Percentiles rank a stretch among this genome's conserved stretches.
These are phyloP conservation scores for Botryotinia convoluta DNA, from an alignment of 2,329 filamentous ascomycete species.

Conservation along the genomic window DNA sequence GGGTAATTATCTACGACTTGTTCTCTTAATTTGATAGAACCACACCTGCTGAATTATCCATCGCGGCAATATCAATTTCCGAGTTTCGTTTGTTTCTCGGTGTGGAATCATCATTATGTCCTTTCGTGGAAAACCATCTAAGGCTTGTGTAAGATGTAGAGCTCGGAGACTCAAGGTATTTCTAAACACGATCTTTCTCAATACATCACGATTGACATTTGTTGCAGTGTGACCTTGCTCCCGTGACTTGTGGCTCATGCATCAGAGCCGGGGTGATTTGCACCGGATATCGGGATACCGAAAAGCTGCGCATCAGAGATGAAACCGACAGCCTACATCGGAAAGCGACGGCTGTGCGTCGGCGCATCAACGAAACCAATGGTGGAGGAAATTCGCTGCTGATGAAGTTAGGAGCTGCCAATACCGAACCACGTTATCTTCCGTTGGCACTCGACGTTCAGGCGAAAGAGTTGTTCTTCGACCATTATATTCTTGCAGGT, in stretches of 20 bases:
- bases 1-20: neutral
- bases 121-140: constrained; percentile 24
- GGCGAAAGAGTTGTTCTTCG: constrained; percentile 21
- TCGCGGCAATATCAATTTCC: neutral
- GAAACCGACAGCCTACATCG: constrained; percentile 13
- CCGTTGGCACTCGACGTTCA: constrained; percentile 19
- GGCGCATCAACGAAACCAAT: neutral
- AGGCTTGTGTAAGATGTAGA: constrained; percentile 28
- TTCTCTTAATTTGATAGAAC: neutral
- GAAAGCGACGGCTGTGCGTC: neutral
- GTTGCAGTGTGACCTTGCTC: constrained; percentile 28
- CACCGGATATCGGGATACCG: constrained; percentile 22
- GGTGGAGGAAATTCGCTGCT: neutral
- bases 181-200: neutral
- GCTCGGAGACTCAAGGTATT: constrained; percentile 24
- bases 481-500: constrained; percentile 17
- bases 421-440: constrained; percentile 5
- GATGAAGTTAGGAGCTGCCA: neutral
- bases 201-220: neutral
- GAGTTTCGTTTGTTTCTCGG: neutral
- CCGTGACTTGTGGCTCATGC: constrained; percentile 20
- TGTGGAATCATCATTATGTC: neutral
- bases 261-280: constrained; percentile 19
- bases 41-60: neutral
- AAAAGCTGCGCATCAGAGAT: constrained; percentile 21